A percentile compares a stretch with the other conserved stretches of the same genome.
Evolutionary conservation across 2,329 filamentous ascomycete genomes (phyloP).

Genomic region (Trichophyton simii): DNA sequence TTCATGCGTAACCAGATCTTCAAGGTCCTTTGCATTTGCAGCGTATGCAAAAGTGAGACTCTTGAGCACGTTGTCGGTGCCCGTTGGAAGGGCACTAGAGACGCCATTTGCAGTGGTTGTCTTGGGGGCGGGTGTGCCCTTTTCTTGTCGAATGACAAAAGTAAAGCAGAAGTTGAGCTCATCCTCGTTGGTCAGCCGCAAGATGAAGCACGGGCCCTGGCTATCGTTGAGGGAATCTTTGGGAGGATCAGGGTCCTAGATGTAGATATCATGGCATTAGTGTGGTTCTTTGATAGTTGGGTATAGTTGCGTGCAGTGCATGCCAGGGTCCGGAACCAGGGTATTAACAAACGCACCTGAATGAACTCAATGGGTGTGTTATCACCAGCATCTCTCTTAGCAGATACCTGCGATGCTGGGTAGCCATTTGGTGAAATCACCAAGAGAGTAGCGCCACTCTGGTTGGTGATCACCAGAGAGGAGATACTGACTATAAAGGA

Average conservation of each 20-base stretch:
- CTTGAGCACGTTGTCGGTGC: constrained; percentile 63
- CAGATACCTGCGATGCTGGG: constrained; percentile 65
- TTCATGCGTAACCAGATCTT: constrained; percentile 85
- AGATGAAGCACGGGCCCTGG: constrained; percentile 55
- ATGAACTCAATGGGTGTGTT: constrained; percentile 73
- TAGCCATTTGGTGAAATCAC: constrained; percentile 75
- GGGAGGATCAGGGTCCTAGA: constrained; percentile 61
- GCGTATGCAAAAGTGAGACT: constrained; percentile 89
- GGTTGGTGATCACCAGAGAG: constrained; percentile 67
- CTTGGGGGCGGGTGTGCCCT: constrained; percentile 39
- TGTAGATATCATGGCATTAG: not conserved
- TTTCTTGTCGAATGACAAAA: constrained; percentile 57
- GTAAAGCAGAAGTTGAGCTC: constrained; percentile 89
- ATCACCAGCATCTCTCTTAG: constrained; percentile 60
- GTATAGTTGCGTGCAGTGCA: too few species aligned
- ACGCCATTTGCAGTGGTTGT: constrained; percentile 37
- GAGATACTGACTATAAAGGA: constrained; percentile 64
- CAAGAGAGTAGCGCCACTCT: constrained; percentile 62
- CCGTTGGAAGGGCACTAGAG: constrained; percentile 38
- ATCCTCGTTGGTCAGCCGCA: constrained; percentile 81
- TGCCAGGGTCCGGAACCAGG: not conserved
- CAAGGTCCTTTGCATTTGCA: constrained; percentile 71
- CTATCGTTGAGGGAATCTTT: constrained; percentile 19
- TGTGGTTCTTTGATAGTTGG: too few species aligned
- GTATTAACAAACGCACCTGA: constrained; percentile 49